Evolutionary conservation across 2,329 filamentous ascomycete species (phyloP), one percentile per base, ranked within the genome.

Genomic region (Thielaviopsis populi): DNA sequence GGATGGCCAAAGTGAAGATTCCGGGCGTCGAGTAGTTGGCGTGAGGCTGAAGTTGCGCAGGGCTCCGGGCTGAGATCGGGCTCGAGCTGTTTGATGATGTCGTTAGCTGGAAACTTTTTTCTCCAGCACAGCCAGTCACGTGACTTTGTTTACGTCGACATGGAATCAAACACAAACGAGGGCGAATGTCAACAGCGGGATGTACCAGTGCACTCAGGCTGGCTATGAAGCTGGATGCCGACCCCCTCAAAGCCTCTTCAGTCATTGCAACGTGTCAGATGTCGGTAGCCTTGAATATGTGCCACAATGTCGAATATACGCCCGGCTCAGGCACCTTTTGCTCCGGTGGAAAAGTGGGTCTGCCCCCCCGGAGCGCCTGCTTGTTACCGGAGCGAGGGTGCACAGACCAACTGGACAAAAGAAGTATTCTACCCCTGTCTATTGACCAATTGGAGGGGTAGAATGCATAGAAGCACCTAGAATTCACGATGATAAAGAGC

Each of bases 381-480:
- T 40, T 40, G 30, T 22, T 62, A 19, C 59, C 41, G 59, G 48
- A 53, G 54, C 15, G 11, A 13, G 10, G 5, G 17, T 50, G 65
- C 65, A 66, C 65, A 42, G 58, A 40, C 65, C 65, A 66, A 17
- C 11, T 56, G 54, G 48, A 56, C n/a, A 40, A 60, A 58, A 54
- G 33, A 61, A 53, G 41, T 33, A 24, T 42, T 19, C 24, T 41
- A 61, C 65, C 65, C 61, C 59, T 66, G 61, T 66, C 17, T 15
- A 24, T 42, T 63, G 27, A 48, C 62, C 50, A 62, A 59, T 43
- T 61, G 41, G 65, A 58, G 46, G 48, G 42, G 46, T 27, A 54
- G 63, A 66, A n/a, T 37, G 40, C 41, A 62, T 66, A 60, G 65
- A 66, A 66, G 60, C 59, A 66, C 59, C 65, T 66, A 66, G 65